phyloP scores from a whole-genome alignment of 768 basidiomycete genomes.

The Lactarius psammicola region DNA sequence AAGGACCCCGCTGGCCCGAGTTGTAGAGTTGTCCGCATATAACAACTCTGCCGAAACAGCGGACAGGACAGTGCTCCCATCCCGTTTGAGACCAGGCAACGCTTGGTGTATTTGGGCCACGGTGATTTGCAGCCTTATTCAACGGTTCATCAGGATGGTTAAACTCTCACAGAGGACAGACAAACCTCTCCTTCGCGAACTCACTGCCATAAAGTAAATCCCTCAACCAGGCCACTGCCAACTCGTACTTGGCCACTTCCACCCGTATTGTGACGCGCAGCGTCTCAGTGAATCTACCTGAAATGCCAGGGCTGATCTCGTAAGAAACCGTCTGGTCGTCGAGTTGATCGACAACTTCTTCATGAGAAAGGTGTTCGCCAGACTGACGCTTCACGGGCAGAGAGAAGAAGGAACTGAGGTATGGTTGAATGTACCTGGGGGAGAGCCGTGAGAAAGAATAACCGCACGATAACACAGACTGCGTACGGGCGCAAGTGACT shows the following conservation, averaged over 20 bases:
- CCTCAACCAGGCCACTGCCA: conserved; percentile 80
- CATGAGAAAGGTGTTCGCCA: conserved; percentile 73
- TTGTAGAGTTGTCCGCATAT: conserved; percentile 67
- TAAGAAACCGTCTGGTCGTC: conserved; percentile 92
- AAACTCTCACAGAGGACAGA: conserved; percentile 1
- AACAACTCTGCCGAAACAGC: conserved; percentile 68
- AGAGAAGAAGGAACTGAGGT: conserved; percentile 84
- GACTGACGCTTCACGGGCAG: conserved; percentile 71
- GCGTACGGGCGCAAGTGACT: conserved; percentile 73
- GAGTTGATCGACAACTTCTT: conserved; percentile 87
- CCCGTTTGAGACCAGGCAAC: conserved; percentile 87
- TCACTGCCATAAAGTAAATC: conserved; percentile 74
- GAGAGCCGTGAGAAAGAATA: conserved; percentile 10
- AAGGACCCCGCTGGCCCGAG: conserved; percentile 64
- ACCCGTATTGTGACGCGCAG: conserved; percentile 81
- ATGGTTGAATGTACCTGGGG: conserved; percentile 71
- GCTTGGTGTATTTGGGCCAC: conserved; percentile 88
- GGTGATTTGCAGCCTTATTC: conserved; percentile 69
- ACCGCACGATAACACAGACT: not conserved
- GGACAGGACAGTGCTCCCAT: conserved; percentile 75
- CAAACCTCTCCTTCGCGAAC: conserved; percentile 78
- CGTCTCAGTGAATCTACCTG: conserved; percentile 66
- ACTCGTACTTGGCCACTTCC: conserved; percentile 73
- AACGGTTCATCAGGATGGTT: not conserved
- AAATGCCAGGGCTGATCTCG: conserved; percentile 63